Evolutionary conservation across 345 rosid species (phyloP).

Genomic region (Rubroshorea leprosula): DNA sequence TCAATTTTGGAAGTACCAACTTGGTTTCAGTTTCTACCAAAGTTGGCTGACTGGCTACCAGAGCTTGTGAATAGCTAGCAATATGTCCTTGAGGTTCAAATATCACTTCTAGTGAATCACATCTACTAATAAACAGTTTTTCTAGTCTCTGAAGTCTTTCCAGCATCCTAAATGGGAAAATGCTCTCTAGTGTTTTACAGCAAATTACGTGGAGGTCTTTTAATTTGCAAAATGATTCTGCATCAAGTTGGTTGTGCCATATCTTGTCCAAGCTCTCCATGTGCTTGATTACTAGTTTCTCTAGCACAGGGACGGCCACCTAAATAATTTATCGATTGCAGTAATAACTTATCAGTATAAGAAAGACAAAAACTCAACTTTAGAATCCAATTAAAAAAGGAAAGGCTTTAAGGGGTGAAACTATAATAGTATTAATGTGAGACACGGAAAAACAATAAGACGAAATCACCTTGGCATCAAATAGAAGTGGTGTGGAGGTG

Average conservation of each 20-base stretch:
- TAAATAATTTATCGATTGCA: not conserved
- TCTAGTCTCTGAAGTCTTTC: not conserved
- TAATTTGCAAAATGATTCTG: constrained; percentile 4
- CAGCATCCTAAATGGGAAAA: constrained; percentile 3
- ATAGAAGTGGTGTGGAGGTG: not conserved
- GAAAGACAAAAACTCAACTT: too few species aligned
- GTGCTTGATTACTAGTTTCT: not conserved
- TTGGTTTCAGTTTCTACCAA: not conserved
- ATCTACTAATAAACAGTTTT: not conserved
- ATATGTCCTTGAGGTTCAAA: not conserved
- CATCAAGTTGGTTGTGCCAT: constrained; percentile 3
- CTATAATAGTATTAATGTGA: too few species aligned
- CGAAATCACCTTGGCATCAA: constrained; percentile 9
- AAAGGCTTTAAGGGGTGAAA: too few species aligned
- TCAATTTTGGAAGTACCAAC: not conserved
- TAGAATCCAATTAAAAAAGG: too few species aligned
- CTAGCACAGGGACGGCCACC: not conserved
- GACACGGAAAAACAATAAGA: not conserved
- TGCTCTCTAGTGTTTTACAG: not conserved
- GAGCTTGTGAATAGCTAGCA: too few species aligned
- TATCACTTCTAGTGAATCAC: constrained; percentile 9
- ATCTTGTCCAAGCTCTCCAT: not conserved
- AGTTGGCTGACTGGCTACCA: too few species aligned
- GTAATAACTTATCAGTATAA: too few species aligned
- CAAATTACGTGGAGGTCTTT: not conserved